These are phyloP conservation scores for Tetradesmus lagerheimii DNA, from an alignment of 139 green algal species.

Conservation along the genomic window DNA sequence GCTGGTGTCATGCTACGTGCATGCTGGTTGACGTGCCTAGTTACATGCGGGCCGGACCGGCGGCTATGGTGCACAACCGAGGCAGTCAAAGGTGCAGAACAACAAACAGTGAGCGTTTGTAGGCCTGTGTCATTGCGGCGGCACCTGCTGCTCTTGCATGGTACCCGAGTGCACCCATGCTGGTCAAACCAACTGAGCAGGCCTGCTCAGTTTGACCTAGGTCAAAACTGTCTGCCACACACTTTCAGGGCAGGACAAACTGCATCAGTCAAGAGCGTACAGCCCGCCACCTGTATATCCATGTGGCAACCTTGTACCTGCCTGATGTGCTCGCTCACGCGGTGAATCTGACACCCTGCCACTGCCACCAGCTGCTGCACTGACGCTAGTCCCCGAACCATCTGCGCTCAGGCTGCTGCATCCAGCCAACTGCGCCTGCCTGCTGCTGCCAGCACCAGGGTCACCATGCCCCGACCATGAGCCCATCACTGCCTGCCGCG, in stretches of 20 bases:
- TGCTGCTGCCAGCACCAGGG: neutral
- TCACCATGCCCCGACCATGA: neutral
- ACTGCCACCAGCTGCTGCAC: slow-evolving; percentile 17
- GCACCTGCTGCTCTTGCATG: neutral
- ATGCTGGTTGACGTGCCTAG: neutral
- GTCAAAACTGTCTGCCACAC: neutral
- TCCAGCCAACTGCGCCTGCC: neutral
- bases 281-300: neutral
- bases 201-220: too few species aligned
- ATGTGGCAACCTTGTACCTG: neutral
- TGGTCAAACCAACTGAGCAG: neutral
- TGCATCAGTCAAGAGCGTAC: slow-evolving; percentile 28
- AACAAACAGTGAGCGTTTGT: neutral
- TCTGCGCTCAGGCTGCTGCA: neutral
- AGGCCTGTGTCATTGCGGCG: neutral
- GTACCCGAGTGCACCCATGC: neutral
- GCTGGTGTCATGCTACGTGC: neutral
- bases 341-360: neutral
- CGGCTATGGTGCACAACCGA: neutral
- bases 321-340: neutral
- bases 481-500: slow-evolving; percentile 53
- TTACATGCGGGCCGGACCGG: neutral
- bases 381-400: neutral
- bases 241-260: neutral
- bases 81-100: neutral